Base-by-base conservation (phyloP, 2,329 filamentous ascomycete species). In the Nannizziopsis arthrosporioides region DNA sequence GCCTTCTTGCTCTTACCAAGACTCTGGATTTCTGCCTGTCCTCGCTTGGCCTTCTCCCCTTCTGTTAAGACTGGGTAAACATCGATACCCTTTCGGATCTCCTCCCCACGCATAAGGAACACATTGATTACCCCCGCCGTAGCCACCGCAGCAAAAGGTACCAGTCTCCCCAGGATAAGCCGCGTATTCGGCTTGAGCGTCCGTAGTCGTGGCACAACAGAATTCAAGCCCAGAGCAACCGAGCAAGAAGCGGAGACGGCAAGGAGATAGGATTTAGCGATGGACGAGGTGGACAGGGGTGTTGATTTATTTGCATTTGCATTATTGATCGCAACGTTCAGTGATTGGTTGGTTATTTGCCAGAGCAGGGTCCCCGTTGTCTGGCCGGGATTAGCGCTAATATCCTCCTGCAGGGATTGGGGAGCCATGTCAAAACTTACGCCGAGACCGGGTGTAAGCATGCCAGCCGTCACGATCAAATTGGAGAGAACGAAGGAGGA, bases 291-390 rank as follows among this genome's bases (percentile, higher is more conserved):
- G 15, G 85, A 84, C 54, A 96, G 77, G 1, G 90, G 87, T 2
- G 87, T 89, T 35, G 88, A 94, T 68, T 98, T 98, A 77, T 98
- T 98, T 54, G 90, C 87, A 66, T 98, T 98, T 62, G 90, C 85
- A 64, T 81, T 88, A 76, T 98, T 98, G 75, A 98, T 90, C 56
- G 87, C 90, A 22, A 98, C 92, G 65, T 98, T 98, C 59, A 98
- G 82, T 10, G 89, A 95, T 72, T 98, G 92, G 69, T 98, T 98
- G 56, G 85, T 80, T 50, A 95, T 80, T 70, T 98, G 92, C 92
- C 92, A 98, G 56, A 83, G 82, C 34, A 96, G 74, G 4, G 87
- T 95, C 45, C 90, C 92, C 37, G 77, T 76, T 39, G 83, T 94
- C 75, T 84, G 55, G 10, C 32, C 34, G 12, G 32, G 35, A 12